Percentiles rank a stretch among this genome's conserved stretches.
These are phyloP conservation scores for Carpinus viminea DNA, from an alignment of 306 rosid genomes.

Conservation along the genomic window DNA sequence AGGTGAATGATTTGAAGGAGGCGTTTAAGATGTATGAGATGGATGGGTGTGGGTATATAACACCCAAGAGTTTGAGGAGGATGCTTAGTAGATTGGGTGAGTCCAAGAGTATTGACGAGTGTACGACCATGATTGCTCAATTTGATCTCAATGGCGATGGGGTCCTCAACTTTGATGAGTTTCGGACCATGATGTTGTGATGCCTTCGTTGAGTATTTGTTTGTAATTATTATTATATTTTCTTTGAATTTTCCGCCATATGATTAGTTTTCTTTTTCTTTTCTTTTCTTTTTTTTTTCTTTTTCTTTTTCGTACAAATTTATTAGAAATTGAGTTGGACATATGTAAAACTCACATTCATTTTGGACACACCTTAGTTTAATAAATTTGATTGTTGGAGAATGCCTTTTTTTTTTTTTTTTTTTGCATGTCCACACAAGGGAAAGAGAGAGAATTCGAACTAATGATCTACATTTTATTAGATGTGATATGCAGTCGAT, in stretches of 20 bases:
- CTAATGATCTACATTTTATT: too few species aligned
- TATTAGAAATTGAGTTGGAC: too few species aligned
- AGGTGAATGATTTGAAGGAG: constrained; percentile 52
- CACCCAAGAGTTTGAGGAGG: constrained; percentile 68
- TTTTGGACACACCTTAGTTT: too few species aligned
- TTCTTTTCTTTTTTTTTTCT: too few species aligned
- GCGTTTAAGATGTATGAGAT: constrained; percentile 81
- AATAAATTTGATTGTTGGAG: too few species aligned
- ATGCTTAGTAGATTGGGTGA: constrained; percentile 75
- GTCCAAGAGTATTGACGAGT: constrained; percentile 56
- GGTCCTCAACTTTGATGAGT: constrained; percentile 74
- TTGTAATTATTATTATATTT: too few species aligned
- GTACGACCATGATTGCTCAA: constrained; percentile 55
- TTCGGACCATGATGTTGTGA: constrained; percentile 73
- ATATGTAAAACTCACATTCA: too few species aligned
- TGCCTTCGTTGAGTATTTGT: not conserved
- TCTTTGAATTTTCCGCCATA: not conserved
- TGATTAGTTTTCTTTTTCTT: not conserved
- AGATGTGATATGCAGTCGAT: too few species aligned
- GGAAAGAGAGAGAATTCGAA: too few species aligned
- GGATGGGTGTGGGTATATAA: constrained; percentile 72
- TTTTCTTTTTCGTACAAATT: too few species aligned
- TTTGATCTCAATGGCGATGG: constrained; percentile 91
- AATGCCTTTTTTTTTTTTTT: too few species aligned
- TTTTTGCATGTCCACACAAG: too few species aligned